Evolutionary conservation across 2,329 filamentous ascomycete species (phyloP).

Genomic region (Calonectria honghensis): DNA sequence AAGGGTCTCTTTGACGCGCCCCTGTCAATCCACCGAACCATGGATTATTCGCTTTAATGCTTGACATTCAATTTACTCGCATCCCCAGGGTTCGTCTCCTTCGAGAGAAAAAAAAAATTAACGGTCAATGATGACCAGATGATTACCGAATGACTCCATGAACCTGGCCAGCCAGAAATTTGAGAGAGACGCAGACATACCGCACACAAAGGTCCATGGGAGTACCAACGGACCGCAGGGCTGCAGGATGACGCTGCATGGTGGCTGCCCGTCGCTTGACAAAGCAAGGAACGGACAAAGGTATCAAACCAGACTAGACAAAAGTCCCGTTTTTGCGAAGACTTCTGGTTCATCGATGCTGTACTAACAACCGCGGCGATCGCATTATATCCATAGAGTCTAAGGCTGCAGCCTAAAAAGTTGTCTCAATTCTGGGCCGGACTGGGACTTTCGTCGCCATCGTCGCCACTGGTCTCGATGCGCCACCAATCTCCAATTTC

Average conservation of each 20-base stretch:
- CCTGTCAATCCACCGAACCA: background rate
- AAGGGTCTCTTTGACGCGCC: constrained; percentile 1
- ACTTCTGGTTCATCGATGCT: constrained; percentile 20
- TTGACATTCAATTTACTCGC: background rate
- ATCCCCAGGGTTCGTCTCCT: background rate
- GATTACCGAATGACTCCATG: background rate
- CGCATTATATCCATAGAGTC: constrained; percentile 24
- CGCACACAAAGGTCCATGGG: constrained; percentile 7
- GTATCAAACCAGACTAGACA: constrained; percentile 33
- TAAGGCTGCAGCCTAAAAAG: constrained; percentile 27
- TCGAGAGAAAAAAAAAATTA: background rate
- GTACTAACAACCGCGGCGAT: constrained; percentile 15
- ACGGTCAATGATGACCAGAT: background rate
- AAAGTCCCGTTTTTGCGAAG: constrained; percentile 39
- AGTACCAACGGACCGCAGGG: constrained; percentile 30
- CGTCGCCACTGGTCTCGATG: constrained; percentile 14
- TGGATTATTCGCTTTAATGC: background rate
- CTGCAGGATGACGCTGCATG: constrained; percentile 37
- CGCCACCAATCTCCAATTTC: constrained; percentile 23
- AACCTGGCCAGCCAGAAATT: background rate
- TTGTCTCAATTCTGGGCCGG: constrained; percentile 17
- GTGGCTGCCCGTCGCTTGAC: constrained; percentile 28
- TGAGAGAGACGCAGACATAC: constrained; percentile 2
- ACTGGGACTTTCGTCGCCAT: constrained; percentile 25
- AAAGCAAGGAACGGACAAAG: constrained; percentile 21